Evolutionary conservation across 2,329 filamentous ascomycete genomes (phyloP).

Genomic region (Samsoniella hepiali): DNA sequence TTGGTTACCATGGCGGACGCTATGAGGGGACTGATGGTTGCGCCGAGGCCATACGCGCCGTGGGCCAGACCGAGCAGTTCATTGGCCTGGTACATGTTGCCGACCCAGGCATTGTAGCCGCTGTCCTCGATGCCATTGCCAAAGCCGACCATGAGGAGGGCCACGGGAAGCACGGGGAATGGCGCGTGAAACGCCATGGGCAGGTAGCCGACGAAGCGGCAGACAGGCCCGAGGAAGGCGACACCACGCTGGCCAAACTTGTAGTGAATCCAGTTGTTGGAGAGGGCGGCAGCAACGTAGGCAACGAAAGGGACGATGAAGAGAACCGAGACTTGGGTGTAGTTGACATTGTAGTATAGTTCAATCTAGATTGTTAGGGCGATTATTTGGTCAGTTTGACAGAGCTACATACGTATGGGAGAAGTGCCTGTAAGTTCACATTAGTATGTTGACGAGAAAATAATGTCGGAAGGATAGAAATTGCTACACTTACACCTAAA

Average conservation of each 20-base stretch:
- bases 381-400: background rate
- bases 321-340: slow-evolving; percentile 62
- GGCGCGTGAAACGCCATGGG: slow-evolving; percentile 65
- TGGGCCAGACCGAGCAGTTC: slow-evolving; percentile 72
- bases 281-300: slow-evolving; percentile 59
- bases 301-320: slow-evolving; percentile 66
- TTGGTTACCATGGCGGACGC: slow-evolving; percentile 71
- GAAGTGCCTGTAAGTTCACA: slow-evolving; percentile 39
- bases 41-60: slow-evolving; percentile 69
- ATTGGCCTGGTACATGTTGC: slow-evolving; percentile 70
- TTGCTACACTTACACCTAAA: slow-evolving; percentile 49
- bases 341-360: slow-evolving; percentile 58
- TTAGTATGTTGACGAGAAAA: background rate
- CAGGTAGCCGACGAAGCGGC: slow-evolving; percentile 63
- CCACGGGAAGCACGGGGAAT: slow-evolving; percentile 62
- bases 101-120: slow-evolving; percentile 59
- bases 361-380: slow-evolving; percentile 44
- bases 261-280: slow-evolving; percentile 64
- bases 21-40: slow-evolving; percentile 64
- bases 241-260: slow-evolving; percentile 68
- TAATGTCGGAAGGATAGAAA: background rate
- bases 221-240: slow-evolving; percentile 60
- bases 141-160: slow-evolving; percentile 64
- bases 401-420: slow-evolving; percentile 42
- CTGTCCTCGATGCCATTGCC: slow-evolving; percentile 67